Evolutionary conservation across 805 yeast species (phyloP).

Genomic region (Yueomyces sp.): DNA sequence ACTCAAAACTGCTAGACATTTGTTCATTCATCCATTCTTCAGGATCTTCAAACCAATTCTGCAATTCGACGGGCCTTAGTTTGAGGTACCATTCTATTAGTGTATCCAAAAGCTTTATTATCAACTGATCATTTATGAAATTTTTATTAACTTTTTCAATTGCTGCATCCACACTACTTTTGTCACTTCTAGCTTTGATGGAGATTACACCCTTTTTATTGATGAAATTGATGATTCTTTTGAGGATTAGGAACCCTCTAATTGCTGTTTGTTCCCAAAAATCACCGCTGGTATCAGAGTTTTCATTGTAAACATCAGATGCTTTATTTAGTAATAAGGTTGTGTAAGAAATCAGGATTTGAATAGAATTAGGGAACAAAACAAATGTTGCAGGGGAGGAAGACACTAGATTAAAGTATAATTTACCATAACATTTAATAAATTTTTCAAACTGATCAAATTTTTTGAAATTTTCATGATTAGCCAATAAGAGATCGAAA

Average conservation of each 20-base stretch:
- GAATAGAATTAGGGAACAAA: constrained; percentile 47
- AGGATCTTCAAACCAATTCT: constrained; percentile 73
- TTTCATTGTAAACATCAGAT: constrained; percentile 43
- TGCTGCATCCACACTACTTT: constrained; percentile 47
- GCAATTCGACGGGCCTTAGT: constrained; percentile 62
- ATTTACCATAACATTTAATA: constrained; percentile 61
- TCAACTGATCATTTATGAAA: constrained; percentile 44
- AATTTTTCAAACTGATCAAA: constrained; percentile 46
- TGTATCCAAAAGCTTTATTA: constrained; percentile 48
- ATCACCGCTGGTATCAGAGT: constrained; percentile 35
- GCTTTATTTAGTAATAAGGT: constrained; percentile 54
- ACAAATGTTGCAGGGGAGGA: constrained; percentile 59
- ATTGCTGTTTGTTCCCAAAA: constrained; percentile 70
- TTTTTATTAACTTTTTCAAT: constrained; percentile 32
- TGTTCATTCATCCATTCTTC: constrained; percentile 91
- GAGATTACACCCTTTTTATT: constrained; percentile 57
- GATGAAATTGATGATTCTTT: constrained; percentile 47
- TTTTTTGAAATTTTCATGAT: constrained; percentile 35
- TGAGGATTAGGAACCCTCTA: constrained; percentile 49
- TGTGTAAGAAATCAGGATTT: constrained; percentile 48
- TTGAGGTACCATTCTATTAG: constrained; percentile 64
- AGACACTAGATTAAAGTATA: constrained; percentile 47
- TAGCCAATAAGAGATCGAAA: constrained; percentile 39
- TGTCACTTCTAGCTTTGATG: constrained; percentile 50
- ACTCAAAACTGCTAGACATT: constrained; percentile 64